Evolutionary conservation across 306 rosid genomes (phyloP), one percentile per base, ranked within the genome.

Genomic region (Vigna nakashimae): DNA sequence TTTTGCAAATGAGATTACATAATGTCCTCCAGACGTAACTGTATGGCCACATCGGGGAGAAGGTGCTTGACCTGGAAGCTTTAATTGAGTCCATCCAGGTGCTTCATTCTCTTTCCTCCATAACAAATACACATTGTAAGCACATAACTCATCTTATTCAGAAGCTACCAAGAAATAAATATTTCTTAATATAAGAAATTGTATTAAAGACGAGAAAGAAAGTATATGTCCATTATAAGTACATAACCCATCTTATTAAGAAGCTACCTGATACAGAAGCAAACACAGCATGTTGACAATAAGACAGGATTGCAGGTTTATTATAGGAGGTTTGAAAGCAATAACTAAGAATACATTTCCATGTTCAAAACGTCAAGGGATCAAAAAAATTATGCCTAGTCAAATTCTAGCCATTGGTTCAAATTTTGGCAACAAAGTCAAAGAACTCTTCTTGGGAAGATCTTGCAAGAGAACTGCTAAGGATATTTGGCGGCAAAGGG

Each of bases 21-120:
- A 80, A 80, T 86, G 97, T 84, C 98, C 97, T 77, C 93, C 91
- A 38, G 88, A 89, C 56, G 98, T 91, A 69, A 95, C 80, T 58
- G 98, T 87, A 70, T 95, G 98, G 76, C 98, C 98, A 67, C 98
- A 95, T 16, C 96, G 92, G 12, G 98, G 77, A 63, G 98, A 87
- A 79, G 98, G 98, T 69, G 96, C 92, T 86, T 95, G 98, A 79
- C 98, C 98, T 14, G 98, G 98, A 86, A 95, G 98, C 90, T 91
- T 95, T 79, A 95, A 84, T 71, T 92, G 98, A 81, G 98, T 95
- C 98, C 98, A 92, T 73, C 96, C 98, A 17, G 98, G 97, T 64
- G 91, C 82, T 89, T 91, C 98, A 85, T 80, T 92, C 80, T 92
- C 98, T 95, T 86, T 82, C 96, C 87, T 90, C 89, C 96, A 87